Conservation (phyloP, 208 protist genomes). For the Naegleria fowleri region DNA sequence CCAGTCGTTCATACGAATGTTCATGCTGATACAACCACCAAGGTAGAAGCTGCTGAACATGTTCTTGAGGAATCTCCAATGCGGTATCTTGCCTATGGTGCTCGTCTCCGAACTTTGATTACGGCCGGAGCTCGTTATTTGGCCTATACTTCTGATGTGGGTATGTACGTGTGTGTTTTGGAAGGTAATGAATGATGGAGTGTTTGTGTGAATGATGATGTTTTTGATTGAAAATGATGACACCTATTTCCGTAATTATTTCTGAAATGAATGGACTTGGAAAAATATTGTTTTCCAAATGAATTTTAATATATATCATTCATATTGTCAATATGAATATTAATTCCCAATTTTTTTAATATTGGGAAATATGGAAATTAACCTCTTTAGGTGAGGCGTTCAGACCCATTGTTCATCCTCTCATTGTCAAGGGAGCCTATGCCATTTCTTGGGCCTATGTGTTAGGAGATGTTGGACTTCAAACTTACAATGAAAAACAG, state of each 20-base stretch:
- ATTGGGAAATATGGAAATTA: no score
- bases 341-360: no score
- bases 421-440: conserved; percentile 23
- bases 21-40: no score
- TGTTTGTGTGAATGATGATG: no score
- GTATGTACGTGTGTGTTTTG: no score
- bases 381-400: conserved; percentile 31
- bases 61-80: not conserved
- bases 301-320: not conserved
- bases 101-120: not conserved
- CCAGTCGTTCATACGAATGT: no score
- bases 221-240: no score
- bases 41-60: not conserved
- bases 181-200: no score
- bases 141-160: conserved; percentile 30
- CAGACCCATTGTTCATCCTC: conserved; percentile 21
- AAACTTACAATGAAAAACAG: not conserved
- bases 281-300: no score
- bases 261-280: no score
- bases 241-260: no score
- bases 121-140: conserved; percentile 18
- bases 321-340: not conserved
- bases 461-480: conserved; percentile 11
- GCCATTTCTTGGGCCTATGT: conserved; percentile 33
- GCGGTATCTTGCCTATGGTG: conserved; percentile 14